Percentiles rank a stretch among this genome's conserved stretches.
Evolutionary conservation across 164 flowering plant species (phyloP).

Genomic region (Akebia trifoliata): DNA sequence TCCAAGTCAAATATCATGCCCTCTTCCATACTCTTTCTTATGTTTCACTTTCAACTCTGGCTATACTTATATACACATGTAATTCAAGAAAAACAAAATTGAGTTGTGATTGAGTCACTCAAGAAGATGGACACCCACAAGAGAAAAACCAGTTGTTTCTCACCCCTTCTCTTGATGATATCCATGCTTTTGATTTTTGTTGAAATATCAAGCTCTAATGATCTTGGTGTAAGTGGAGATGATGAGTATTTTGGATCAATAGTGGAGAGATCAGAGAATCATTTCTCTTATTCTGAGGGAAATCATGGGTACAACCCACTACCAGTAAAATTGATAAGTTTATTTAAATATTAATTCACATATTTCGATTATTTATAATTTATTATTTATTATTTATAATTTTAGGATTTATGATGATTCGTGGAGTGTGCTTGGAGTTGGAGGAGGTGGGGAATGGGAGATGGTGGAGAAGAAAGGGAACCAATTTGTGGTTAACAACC

Average conservation of each 20-base stretch:
- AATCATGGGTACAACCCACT: slow-evolving; percentile 30
- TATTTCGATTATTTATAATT: not conserved
- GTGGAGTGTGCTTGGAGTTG: too few species aligned
- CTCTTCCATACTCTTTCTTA: slow-evolving; percentile 23
- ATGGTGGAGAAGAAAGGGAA: slow-evolving; percentile 78
- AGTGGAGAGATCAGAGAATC: slow-evolving; percentile 16
- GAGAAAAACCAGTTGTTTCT: not conserved
- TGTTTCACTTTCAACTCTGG: not conserved
- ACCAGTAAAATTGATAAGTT: too few species aligned
- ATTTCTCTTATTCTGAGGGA: slow-evolving; percentile 9
- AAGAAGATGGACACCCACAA: slow-evolving; percentile 21
- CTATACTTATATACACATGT: slow-evolving; percentile 17
- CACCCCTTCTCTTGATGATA: slow-evolving; percentile 9
- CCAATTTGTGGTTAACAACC: slow-evolving; percentile 58
- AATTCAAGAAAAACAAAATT: not conserved
- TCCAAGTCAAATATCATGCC: slow-evolving; percentile 31
- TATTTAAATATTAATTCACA: too few species aligned
- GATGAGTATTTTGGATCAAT: slow-evolving; percentile 10
- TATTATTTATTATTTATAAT: not conserved
- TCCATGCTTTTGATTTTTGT: slow-evolving; percentile 13
- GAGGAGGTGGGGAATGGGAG: slow-evolving; percentile 55
- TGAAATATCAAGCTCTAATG: slow-evolving; percentile 12
- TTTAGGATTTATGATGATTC: slow-evolving; percentile 30
- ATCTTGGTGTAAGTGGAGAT: slow-evolving; percentile 12
- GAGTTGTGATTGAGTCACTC: not conserved